phyloP scores from a whole-genome alignment of 163 green algal genomes.

The Scenedesmus sp. region DNA sequence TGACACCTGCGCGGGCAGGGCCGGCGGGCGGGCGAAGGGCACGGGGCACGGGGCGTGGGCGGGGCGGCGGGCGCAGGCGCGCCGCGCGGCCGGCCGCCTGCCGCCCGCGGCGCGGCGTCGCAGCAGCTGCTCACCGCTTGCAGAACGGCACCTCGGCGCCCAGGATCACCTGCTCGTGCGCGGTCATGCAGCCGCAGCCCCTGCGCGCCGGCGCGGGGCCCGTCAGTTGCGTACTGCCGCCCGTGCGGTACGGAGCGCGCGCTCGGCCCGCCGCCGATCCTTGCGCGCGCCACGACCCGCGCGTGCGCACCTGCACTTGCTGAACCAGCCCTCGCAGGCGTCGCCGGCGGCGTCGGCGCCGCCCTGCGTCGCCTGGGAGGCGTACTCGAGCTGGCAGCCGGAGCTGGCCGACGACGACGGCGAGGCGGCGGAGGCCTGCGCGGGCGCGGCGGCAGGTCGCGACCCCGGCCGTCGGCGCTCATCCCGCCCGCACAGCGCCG shows the following conservation, averaged over 20 bases:
- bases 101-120: too few species aligned
- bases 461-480: too few species aligned
- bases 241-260: too few species aligned
- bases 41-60: background rate
- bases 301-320: slow-evolving; percentile 23
- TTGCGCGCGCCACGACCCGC: too few species aligned
- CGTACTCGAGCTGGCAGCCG: background rate
- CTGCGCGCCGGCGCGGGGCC: too few species aligned
- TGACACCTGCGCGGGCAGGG: slow-evolving; percentile 20
- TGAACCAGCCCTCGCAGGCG: slow-evolving; percentile 18
- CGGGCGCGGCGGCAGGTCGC: too few species aligned
- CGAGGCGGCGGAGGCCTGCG: background rate
- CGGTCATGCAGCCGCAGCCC: slow-evolving; percentile 45
- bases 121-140: slow-evolving; percentile 9
- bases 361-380: background rate
- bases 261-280: too few species aligned
- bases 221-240: too few species aligned
- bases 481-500: too few species aligned
- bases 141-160: slow-evolving; percentile 41
- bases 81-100: background rate
- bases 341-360: background rate
- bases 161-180: slow-evolving; percentile 20
- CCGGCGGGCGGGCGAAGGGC: too few species aligned
- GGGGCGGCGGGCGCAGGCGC: background rate
- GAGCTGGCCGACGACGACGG: slow-evolving; percentile 6